Percentiles rank a stretch among this genome's conserved stretches.
These are phyloP conservation scores for Naganishia cerealis DNA, from an alignment of 1,284 basidiomycete genomes.

Conservation along the genomic window DNA sequence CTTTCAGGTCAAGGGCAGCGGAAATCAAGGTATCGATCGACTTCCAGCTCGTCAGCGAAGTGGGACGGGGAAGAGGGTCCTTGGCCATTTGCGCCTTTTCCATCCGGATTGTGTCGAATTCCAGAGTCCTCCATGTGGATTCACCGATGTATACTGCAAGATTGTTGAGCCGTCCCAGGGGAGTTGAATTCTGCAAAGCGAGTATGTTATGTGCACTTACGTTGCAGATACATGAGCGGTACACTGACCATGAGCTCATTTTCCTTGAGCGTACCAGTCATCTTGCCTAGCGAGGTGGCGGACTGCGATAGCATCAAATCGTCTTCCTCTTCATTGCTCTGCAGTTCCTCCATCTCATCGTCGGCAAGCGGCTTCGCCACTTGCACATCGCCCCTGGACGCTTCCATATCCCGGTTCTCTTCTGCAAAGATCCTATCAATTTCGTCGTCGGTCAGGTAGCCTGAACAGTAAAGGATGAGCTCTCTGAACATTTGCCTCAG, in stretches of 20 bases:
- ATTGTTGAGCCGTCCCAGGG: neutral
- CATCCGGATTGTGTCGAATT: constrained; percentile 6
- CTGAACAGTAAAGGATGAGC: neutral
- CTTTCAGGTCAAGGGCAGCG: neutral
- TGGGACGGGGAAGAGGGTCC: constrained; percentile 1
- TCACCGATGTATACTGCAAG: neutral
- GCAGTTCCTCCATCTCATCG: neutral
- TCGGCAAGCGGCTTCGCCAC: neutral
- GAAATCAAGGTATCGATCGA: neutral
- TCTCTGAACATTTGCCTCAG: neutral
- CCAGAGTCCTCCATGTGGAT: neutral
- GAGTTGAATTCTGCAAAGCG: neutral
- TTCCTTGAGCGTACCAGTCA: neutral
- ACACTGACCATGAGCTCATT: neutral
- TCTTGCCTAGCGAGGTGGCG: neutral
- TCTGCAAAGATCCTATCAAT: neutral
- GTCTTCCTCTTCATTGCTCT: neutral
- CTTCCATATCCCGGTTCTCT: constrained; percentile 1
- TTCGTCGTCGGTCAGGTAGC: neutral
- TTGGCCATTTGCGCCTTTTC: neutral
- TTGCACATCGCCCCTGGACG: neutral
- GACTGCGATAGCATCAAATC: neutral
- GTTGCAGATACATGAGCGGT: neutral
- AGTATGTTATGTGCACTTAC: neutral
- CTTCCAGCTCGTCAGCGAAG: neutral